These are phyloP conservation scores for Tolypocladium nubicola DNA, from an alignment of 2,329 filamentous ascomycete species.

Conservation along the genomic window DNA sequence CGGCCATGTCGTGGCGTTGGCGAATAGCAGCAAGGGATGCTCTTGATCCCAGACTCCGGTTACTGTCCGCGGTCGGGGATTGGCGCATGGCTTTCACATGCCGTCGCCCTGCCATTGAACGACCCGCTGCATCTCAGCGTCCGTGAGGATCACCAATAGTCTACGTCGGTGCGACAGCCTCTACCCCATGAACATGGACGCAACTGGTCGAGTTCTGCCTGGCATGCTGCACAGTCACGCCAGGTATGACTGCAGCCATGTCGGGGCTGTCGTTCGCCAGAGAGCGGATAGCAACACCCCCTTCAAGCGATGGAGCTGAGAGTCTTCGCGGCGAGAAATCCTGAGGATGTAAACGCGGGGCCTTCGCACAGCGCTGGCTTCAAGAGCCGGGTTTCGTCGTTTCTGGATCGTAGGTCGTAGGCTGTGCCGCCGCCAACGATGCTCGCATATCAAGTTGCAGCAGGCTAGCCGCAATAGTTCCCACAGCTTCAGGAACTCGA, in stretches of 20 bases:
- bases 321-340: background rate
- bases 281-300: background rate
- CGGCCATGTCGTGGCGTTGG: background rate
- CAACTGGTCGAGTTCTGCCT: background rate
- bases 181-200: background rate
- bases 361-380: background rate
- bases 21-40: background rate
- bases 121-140: background rate
- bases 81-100: background rate
- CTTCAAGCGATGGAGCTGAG: background rate
- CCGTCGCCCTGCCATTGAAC: background rate
- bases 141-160: background rate
- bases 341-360: background rate
- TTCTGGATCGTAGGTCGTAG: background rate
- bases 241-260: background rate
- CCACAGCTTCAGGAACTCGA: no score
- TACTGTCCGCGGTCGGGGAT: background rate
- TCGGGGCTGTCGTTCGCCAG: background rate
- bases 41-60: background rate
- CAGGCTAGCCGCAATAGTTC: no score
- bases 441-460: no score
- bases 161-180: background rate
- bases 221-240: background rate
- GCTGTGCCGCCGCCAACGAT: no score
- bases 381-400: background rate